Evolutionary conservation across 176 grass and related monocot genomes (phyloP).

Genomic region (Triticum aestivum): DNA sequence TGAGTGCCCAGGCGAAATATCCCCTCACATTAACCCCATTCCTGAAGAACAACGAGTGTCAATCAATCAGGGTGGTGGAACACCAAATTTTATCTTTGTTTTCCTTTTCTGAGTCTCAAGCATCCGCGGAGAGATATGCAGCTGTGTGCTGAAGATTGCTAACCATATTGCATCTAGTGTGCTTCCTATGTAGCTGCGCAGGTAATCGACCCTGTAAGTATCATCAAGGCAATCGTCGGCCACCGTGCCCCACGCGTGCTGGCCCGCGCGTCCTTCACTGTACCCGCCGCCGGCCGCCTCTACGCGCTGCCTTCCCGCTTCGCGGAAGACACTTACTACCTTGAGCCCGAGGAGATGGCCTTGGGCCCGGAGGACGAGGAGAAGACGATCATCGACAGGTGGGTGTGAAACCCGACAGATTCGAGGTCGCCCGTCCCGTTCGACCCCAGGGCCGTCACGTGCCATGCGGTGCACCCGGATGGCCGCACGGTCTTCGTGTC

Average conservation of each 20-base stretch:
- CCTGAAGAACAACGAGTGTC: slow-evolving; percentile 16
- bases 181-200: slow-evolving; percentile 41
- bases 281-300: background rate
- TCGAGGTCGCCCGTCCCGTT: too few relatives aligned
- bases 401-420: too few relatives aligned
- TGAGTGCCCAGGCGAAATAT: slow-evolving; percentile 56
- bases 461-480: too few relatives aligned
- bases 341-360: background rate
- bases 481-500: too few relatives aligned
- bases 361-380: background rate
- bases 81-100: background rate
- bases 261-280: background rate
- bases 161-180: slow-evolving; percentile 50
- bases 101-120: background rate
- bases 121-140: background rate
- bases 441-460: too few relatives aligned
- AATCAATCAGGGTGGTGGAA: background rate
- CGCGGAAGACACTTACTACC: background rate
- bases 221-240: slow-evolving; percentile 28
- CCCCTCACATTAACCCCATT: slow-evolving; percentile 61
- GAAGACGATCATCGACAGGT: background rate
- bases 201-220: slow-evolving; percentile 46
- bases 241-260: background rate
- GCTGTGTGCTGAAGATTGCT: background rate
- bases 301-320: background rate